Base-by-base conservation (phyloP, 2,329 filamentous ascomycete genomes). In the Phialophora macrospora region DNA sequence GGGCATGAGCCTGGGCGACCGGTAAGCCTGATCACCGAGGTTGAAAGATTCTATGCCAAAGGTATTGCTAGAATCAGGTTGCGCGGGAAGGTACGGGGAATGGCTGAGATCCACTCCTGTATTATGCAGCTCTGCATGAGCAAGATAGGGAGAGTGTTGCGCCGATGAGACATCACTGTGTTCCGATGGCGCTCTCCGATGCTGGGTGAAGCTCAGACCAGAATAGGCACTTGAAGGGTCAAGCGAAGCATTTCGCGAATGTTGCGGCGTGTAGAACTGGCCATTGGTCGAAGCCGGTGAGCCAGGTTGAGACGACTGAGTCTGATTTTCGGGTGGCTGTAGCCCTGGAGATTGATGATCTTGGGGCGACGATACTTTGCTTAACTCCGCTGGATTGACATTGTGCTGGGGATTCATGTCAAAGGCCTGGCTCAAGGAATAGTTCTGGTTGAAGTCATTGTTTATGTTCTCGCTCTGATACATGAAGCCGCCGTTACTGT, bases 121-220 rank as follows among this genome's bases (percentile, higher is more conserved):
- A 22, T 97, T 93, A 74, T 96, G 96, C 69, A 82, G 87, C 73
- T 97, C 93, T 66, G 90, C 85, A 71, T 90, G 90, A 30, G 85
- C 85, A 64, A 97, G 80, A 74, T 92, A 92, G 3, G 94, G 94
- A 20, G 94, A 97, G 26, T 89, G 90, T 24, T 91, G 88, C 17
- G 89, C 91, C 20, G 92, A 96, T 4, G 87, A 97, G 5, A 97
- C 89, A 71, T 97, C 94, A 2, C 93, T 97, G 73, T 90, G 92
- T 72, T 97, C 94, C n/a, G 93, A 97, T 0, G 92, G 91, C 44
- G 87, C 88, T 73, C 93, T 87, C 72, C 93, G 86, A 75, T 97
- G 94, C n/a, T 86, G 83, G 71, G 91, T 89, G 74, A 96, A 97
- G 66, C 82, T 80, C 44, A 81, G 79, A 71, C 84, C 84, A 74